Conservation (phyloP, 2,329 filamentous ascomycete genomes). For the Stemphylium beticola region DNA sequence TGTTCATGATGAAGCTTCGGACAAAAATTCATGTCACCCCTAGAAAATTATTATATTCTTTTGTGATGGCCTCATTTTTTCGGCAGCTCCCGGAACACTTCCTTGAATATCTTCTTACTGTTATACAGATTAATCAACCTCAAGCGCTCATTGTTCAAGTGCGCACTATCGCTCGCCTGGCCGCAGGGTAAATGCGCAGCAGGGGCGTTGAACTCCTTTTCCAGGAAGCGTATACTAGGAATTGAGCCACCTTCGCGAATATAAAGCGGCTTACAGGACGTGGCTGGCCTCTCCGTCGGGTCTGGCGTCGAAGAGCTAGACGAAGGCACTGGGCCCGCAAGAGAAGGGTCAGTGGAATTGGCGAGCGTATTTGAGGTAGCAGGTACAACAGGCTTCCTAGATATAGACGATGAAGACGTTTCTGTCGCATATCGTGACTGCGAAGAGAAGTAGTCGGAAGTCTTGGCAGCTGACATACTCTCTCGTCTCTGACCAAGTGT, state of each 20-base stretch:
- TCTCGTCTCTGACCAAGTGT: slow-evolving; percentile 44
- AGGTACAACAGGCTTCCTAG: slow-evolving; percentile 41
- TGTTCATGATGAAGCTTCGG: too few relatives aligned
- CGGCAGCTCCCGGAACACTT: slow-evolving; percentile 74
- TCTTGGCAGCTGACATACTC: slow-evolving; percentile 6
- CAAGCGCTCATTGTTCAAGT: slow-evolving; percentile 94
- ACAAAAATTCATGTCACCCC: too few relatives aligned
- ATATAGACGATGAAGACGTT: background rate
- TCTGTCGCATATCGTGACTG: slow-evolving; percentile 13
- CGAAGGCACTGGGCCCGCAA: slow-evolving; percentile 12
- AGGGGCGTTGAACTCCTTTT: slow-evolving; percentile 90
- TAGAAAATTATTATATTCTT: too few relatives aligned
- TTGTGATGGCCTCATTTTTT: slow-evolving; percentile 2
- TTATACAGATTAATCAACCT: slow-evolving; percentile 86
- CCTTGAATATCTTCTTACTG: slow-evolving; percentile 87
- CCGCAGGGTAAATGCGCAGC: slow-evolving; percentile 94
- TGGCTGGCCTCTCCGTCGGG: background rate
- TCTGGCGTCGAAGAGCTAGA: slow-evolving; percentile 7
- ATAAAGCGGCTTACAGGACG: slow-evolving; percentile 72
- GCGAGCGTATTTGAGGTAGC: slow-evolving; percentile 61
- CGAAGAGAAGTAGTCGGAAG: slow-evolving; percentile 26
- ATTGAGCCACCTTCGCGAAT: slow-evolving; percentile 97
- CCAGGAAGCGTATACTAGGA: slow-evolving; percentile 89
- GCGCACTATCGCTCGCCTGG: slow-evolving; percentile 90
- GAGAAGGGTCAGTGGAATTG: slow-evolving; percentile 38